Evolutionary conservation across 345 rosid genomes (phyloP), one percentile per base, ranked within the genome.

Genomic region (Brassica cretica): DNA sequence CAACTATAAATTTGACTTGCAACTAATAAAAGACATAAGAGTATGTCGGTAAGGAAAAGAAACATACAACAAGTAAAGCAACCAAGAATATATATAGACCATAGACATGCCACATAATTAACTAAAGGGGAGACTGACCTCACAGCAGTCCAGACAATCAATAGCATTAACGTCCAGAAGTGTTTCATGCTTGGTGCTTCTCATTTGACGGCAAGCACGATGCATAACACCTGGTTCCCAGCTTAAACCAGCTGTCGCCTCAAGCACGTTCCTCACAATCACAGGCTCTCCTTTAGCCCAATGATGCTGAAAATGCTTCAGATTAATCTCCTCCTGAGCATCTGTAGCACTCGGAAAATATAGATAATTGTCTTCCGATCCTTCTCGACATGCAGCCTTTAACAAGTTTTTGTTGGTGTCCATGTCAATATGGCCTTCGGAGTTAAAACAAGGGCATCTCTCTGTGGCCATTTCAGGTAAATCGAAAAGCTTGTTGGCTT

Each of bases 191-290:
- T 83, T 87, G 15, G 12, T 33, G 65, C 80, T 79, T 61, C 6
- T 76, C 30, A 69, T 60, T 85, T 86, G 89, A 35, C 93, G 86
- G 72, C 85, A 84, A 49, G 89, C 94, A 51, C 96, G 92, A 86
- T 85, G 86, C 93, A 90, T 89, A 64, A 93, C 96, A 87, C 84
- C 73, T 33, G 97, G 98, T 55, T 89, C 93, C 98, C 94, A 93
- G 73, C 96, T 93, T 73, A 94, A 79, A 24, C 97, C 92, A 76
- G 84, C 72, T 14, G 87, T 75, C 77, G 76, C 82, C 64, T 86
- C 88, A 77, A 89, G 88, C 41, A 84, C 91, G 83, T 86, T 73
- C 55, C 85, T 82, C 63, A 89, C 90, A 41, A 91, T 58, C 32
- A 90, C 87, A 70, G 93, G 98, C 84, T 91, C 90, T 15, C 90